Evolutionary conservation across 768 basidiomycete species (phyloP), one percentile per base, ranked within the genome.

Genomic region (Suillus ampliporus): DNA sequence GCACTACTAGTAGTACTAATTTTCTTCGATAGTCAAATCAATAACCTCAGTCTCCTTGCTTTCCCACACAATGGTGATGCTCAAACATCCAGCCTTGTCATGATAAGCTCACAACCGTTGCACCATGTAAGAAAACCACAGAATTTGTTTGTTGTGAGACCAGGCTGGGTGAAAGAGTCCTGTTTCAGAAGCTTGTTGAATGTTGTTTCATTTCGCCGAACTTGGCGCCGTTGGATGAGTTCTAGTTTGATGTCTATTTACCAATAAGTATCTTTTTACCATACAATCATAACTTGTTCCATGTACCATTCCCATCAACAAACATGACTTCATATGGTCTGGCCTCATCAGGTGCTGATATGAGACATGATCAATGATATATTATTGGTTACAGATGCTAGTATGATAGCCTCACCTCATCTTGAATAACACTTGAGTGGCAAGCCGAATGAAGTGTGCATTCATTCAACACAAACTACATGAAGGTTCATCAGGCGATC

Each of bases 51-150:
- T n/a, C 19, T 43, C 41, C 41, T 43, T 6, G 31, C 8, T 19
- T 43, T 8, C 43, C 43, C 9, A 43, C n/a, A 9, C 52, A 54
- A n/a, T 35, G 13, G 28, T 54, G 52, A 35, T 19, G 23, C 34
- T 54, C 52, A 13, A 54, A n/a, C 23, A 34, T 54, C 21, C 31
- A 19, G n/a, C 31, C 38, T 54, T 26, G 31, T 54, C 52, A 54
- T 54, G 14, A 54, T 31, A 38, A 54, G 52, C 23, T 54, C 38
- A 38, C 52, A 54, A 38, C 14, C 19, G n/a, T 35, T 35, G 14
- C 52, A 54, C 38, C 31, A 19, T 38, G 28, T 54, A n/a, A 54
- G 52, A 23, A 54, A 54, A 13, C 52, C 52, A n/a, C 14, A 19
- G 2, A 54, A 31, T 38, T 31, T 28, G 0, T 54, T 28, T 31